Percentiles rank a stretch among this genome's conserved stretches.
Conservation (phyloP, 495 filamentous ascomycete species). For the Alectoria sarmentosa region DNA sequence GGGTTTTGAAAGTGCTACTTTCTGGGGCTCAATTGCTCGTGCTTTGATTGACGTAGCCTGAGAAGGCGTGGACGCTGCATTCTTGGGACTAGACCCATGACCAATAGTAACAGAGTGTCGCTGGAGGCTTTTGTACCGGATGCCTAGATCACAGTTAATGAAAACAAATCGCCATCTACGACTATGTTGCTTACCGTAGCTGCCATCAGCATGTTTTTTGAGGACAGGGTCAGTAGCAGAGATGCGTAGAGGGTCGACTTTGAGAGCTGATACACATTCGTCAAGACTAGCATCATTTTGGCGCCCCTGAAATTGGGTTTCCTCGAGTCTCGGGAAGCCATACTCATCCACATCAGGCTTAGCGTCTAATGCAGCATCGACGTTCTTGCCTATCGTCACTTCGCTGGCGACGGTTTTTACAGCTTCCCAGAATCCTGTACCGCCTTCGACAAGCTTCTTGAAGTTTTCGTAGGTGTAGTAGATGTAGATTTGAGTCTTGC, state of each 20-base stretch:
- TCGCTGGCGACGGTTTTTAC: conserved; percentile 43
- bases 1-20: neutral
- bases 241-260: conserved; percentile 23
- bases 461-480: conserved; percentile 54
- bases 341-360: conserved; percentile 43
- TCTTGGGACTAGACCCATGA: neutral
- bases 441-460: conserved; percentile 48
- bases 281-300: conserved; percentile 37
- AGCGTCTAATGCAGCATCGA: conserved; percentile 32
- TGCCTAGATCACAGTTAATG: neutral
- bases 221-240: conserved; percentile 34
- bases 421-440: conserved; percentile 50
- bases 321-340: conserved; percentile 40
- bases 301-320: conserved; percentile 16
- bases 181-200: conserved; percentile 27
- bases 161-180: neutral
- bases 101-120: neutral
- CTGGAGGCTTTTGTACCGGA: neutral
- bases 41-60: neutral
- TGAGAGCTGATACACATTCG: conserved; percentile 35
- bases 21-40: neutral
- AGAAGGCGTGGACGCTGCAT: neutral
- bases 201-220: conserved; percentile 29
- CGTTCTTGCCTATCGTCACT: conserved; percentile 28
- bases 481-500: conserved; percentile 48